A percentile compares a stretch with the other conserved stretches of the same genome.
phyloP scores from a whole-genome alignment of 108 stramenopile genomes.

The Cyclotella atomus region DNA sequence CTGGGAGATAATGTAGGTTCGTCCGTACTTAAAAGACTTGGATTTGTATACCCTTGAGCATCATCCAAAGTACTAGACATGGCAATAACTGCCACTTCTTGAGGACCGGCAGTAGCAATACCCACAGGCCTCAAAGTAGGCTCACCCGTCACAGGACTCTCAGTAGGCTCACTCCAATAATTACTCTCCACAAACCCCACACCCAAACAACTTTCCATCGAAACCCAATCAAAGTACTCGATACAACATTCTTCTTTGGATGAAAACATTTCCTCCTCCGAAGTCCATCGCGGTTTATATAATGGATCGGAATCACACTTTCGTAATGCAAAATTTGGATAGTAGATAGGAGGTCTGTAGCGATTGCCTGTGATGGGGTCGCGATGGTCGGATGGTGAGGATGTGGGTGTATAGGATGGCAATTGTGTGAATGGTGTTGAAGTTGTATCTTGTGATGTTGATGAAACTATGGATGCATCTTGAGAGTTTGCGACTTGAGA shows the following conservation, averaged over 20 bases:
- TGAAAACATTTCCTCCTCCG: neutral
- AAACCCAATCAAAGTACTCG: neutral
- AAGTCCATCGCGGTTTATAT: neutral
- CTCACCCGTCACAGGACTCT: neutral
- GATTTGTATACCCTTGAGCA: neutral
- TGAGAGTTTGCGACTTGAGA: neutral
- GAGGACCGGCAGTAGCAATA: neutral
- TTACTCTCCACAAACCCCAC: neutral
- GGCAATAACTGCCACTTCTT: neutral
- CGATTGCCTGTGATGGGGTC: neutral
- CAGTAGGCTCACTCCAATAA: neutral
- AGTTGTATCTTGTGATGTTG: neutral
- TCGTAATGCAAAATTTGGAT: neutral
- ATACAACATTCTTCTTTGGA: neutral
- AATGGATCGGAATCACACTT: neutral
- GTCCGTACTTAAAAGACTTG: neutral
- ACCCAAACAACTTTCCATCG: neutral
- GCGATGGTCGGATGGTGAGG: neutral
- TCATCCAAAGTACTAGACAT: neutral
- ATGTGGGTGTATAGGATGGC: neutral
- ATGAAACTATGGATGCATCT: neutral
- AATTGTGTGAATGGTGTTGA: neutral
- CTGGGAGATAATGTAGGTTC: neutral
- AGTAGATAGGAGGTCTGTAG: conserved; percentile 2
- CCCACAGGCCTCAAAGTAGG: neutral